A percentile compares a stretch with the other conserved stretches of the same genome.
Conservation (phyloP, 73 alveolate genomes). For the Symbiodinium pilosum region DNA sequence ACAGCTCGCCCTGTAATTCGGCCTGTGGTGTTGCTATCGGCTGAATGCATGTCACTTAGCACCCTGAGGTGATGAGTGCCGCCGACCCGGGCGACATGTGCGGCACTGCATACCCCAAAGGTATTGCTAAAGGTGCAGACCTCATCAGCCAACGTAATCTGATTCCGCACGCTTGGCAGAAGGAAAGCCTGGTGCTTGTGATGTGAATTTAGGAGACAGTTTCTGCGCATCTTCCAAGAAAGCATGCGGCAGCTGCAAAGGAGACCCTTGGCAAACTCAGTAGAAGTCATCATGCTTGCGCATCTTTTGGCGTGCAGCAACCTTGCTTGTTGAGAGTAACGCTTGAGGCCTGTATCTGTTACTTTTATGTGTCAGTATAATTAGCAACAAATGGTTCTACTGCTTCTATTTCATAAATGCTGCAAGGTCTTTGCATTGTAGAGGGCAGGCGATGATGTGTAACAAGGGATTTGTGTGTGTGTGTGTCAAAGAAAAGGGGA, state of each 20-base stretch:
- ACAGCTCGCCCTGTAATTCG: background rate
- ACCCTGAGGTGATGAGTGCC: constrained; percentile 45
- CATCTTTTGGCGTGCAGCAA: background rate
- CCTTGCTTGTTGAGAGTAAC: background rate
- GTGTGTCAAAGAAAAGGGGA: too few relatives aligned
- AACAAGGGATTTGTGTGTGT: too few relatives aligned
- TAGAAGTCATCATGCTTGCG: background rate
- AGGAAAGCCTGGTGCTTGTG: background rate
- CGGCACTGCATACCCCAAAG: constrained; percentile 35
- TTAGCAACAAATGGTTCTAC: too few relatives aligned
- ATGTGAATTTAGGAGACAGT: background rate
- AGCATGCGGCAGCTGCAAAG: constrained; percentile 72
- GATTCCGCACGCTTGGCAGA: too few relatives aligned
- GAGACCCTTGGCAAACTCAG: constrained; percentile 50
- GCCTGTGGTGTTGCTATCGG: background rate
- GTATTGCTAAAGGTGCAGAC: constrained; percentile 24
- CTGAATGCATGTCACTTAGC: background rate
- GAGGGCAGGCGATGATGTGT: too few relatives aligned
- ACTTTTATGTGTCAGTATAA: too few relatives aligned
- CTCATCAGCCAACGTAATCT: too few relatives aligned
- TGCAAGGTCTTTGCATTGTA: too few relatives aligned
- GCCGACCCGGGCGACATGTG: constrained; percentile 61
- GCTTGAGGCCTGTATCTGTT: background rate
- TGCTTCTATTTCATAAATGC: too few relatives aligned
- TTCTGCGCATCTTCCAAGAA: background rate